A percentile compares a stretch with the other conserved stretches of the same genome.
Conservation (phyloP, 2,329 filamentous ascomycete species). For the Monilinia polystroma region DNA sequence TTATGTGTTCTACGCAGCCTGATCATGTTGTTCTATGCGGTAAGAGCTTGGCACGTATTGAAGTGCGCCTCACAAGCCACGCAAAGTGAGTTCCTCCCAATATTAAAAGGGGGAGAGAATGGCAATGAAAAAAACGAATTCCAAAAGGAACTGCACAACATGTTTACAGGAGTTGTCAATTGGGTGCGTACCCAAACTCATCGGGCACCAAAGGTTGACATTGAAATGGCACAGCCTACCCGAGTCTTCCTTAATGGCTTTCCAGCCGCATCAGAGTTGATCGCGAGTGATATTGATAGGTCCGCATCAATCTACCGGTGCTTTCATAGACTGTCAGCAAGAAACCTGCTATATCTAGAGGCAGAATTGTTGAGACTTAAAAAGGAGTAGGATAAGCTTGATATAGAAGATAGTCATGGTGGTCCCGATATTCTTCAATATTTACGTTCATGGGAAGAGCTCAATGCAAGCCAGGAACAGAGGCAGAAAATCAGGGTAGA, state of each 20-base stretch:
- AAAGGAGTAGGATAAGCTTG: conserved; percentile 7
- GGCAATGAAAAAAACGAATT: no score
- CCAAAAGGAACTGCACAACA: not conserved
- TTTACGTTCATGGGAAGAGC: not conserved
- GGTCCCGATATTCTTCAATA: not conserved
- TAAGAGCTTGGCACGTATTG: no score
- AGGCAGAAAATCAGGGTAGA: not conserved
- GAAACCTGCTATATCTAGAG: not conserved
- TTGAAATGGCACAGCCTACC: not conserved
- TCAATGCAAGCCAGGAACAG: not conserved
- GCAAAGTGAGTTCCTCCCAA: no score
- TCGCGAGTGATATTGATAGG: not conserved
- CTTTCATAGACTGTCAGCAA: not conserved
- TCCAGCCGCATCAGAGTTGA: not conserved
- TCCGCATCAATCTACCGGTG: not conserved
- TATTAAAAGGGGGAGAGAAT: no score
- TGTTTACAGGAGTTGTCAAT: not conserved
- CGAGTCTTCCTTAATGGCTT: not conserved
- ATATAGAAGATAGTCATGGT: not conserved
- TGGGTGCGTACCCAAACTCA: not conserved
- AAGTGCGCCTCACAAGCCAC: no score
- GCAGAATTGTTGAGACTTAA: not conserved
- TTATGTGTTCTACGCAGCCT: no score
- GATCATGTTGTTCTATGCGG: no score
- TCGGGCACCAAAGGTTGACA: not conserved